Evolutionary conservation across 2,329 filamentous ascomycete species (phyloP).

Genomic region (Pseudocercospora eumusae): DNA sequence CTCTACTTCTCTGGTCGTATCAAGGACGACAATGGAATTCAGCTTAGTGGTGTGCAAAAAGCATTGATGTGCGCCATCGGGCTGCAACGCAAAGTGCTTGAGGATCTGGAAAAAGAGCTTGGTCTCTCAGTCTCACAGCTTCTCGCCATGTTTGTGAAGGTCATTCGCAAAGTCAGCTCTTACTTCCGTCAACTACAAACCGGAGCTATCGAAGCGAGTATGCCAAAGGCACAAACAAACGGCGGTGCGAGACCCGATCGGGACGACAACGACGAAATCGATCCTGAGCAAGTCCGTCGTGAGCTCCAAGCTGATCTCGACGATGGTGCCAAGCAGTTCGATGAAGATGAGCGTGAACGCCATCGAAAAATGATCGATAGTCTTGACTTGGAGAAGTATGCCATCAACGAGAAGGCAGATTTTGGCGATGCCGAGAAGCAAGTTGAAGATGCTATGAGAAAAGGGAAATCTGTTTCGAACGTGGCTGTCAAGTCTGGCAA

Average conservation of each 20-base stretch:
- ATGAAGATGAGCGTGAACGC: constrained; percentile 68
- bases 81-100: constrained; percentile 84
- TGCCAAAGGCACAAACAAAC: constrained; percentile 46
- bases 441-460: constrained; percentile 50
- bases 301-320: constrained; percentile 79
- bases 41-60: constrained; percentile 78
- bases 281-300: constrained; percentile 54
- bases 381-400: constrained; percentile 82
- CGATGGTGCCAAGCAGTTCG: constrained; percentile 75
- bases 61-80: constrained; percentile 87
- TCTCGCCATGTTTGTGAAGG: constrained; percentile 96
- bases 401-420: constrained; percentile 50
- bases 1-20: constrained; percentile 84
- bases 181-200: constrained; percentile 76
- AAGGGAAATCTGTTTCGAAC: constrained; percentile 59
- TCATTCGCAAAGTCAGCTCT: constrained; percentile 80
- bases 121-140: constrained; percentile 74
- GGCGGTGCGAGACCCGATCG: constrained; percentile 34
- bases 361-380: constrained; percentile 88
- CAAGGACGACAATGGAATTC: constrained; percentile 51
- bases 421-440: constrained; percentile 68
- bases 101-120: constrained; percentile 76
- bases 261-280: constrained; percentile 37
- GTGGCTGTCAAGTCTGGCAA: constrained; percentile 64
- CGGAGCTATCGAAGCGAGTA: constrained; percentile 58